phyloP scores from a whole-genome alignment of 148 eudicot species.

The Arbutus unedo region DNA sequence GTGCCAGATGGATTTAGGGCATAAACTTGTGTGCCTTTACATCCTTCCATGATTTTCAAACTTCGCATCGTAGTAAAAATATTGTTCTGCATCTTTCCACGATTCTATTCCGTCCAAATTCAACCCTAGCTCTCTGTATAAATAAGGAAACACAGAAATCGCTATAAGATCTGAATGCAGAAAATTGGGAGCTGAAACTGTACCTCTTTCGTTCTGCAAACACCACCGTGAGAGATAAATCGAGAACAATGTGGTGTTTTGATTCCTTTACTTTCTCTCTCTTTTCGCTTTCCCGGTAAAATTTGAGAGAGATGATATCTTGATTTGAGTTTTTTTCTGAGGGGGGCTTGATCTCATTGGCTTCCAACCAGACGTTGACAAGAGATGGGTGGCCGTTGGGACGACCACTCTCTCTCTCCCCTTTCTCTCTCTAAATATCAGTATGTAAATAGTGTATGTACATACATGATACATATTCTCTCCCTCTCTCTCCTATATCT shows the following conservation, averaged over 20 bases:
- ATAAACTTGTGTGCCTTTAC: constrained; percentile 46
- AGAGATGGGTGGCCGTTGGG: constrained; percentile 39
- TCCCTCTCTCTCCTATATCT: background rate
- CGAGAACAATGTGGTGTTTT: constrained; percentile 13
- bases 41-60: constrained; percentile 58
- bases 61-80: constrained; percentile 59
- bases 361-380: constrained; percentile 34
- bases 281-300: constrained; percentile 9
- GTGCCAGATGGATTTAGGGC: constrained; percentile 32
- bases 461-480: background rate
- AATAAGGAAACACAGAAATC: background rate
- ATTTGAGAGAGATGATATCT: background rate
- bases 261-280: background rate
- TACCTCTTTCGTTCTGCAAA: constrained; percentile 20
- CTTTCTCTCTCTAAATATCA: constrained; percentile 12
- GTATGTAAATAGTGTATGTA: background rate
- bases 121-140: background rate
- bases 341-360: constrained; percentile 21
- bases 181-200: background rate
- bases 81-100: constrained; percentile 51
- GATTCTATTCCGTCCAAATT: background rate
- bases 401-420: constrained; percentile 30
- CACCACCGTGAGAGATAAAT: constrained; percentile 10
- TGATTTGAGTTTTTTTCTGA: background rate
- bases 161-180: background rate